A percentile compares a stretch with the other conserved stretches of the same genome.
These are phyloP conservation scores for Sporisorium sorghi DNA, from an alignment of 1,284 basidiomycete species.

Conservation along the genomic window DNA sequence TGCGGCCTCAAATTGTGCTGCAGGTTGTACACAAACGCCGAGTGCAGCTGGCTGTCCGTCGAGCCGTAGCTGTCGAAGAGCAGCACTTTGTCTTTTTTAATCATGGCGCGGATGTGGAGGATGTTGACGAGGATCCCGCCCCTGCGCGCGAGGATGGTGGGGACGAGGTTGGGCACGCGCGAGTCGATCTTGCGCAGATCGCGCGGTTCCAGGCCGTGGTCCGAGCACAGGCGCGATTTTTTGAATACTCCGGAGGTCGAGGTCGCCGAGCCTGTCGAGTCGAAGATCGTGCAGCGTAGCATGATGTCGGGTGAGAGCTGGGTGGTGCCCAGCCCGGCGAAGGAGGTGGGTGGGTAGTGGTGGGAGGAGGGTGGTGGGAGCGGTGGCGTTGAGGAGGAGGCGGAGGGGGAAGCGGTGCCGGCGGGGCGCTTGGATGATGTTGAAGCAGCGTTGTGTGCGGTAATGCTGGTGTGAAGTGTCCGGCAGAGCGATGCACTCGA, in stretches of 20 bases:
- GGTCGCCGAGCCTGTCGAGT: conserved; percentile 74
- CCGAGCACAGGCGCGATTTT: conserved; percentile 85
- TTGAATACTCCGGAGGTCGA: conserved; percentile 90
- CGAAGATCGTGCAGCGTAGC: conserved; percentile 65
- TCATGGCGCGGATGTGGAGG: conserved; percentile 90
- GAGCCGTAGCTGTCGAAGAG: conserved; percentile 78
- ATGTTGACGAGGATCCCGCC: conserved; percentile 87
- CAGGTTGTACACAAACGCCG: conserved; percentile 64
- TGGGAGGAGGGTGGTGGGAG: background rate
- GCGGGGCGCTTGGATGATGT: background rate
- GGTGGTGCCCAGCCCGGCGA: conserved; percentile 42
- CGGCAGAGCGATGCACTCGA: background rate
- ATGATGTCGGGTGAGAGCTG: conserved; percentile 58
- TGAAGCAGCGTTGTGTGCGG: background rate
- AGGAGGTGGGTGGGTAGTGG: background rate
- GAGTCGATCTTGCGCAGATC: conserved; percentile 97
- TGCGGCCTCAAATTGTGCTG: conserved; percentile 55
- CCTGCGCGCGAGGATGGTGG: conserved; percentile 86
- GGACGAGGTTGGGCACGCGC: conserved; percentile 90
- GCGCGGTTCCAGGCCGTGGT: conserved; percentile 89
- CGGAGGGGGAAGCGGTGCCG: background rate
- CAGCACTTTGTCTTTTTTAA: conserved; percentile 91
- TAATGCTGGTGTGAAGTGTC: background rate
- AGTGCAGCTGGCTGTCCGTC: conserved; percentile 54
- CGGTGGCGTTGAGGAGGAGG: conserved; percentile 6